Percentiles rank a stretch among this genome's conserved stretches.
Evolutionary conservation across 1,284 basidiomycete genomes (phyloP).

Genomic region (Ceratobasidium sp.): DNA sequence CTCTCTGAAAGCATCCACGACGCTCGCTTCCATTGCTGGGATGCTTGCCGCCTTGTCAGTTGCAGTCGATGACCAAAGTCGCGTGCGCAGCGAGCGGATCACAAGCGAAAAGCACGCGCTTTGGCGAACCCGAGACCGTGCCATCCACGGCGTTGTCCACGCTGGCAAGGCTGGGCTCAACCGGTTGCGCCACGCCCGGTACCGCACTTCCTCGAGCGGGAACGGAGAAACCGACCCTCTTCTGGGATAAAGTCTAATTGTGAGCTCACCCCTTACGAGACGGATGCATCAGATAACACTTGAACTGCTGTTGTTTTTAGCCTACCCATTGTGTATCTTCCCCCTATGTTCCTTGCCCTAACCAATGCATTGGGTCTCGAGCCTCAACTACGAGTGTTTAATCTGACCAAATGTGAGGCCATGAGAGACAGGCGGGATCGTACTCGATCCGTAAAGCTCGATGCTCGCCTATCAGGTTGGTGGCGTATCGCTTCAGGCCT

Average conservation of each 20-base stretch:
- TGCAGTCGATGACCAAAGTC: conserved; percentile 45
- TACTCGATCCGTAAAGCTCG: conserved; percentile 13
- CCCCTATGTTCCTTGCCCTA: neutral
- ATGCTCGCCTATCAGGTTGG: conserved; percentile 2
- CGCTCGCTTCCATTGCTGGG: conserved; percentile 47
- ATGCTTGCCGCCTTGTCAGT: conserved; percentile 44
- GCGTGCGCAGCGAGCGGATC: conserved; percentile 47
- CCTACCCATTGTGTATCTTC: neutral
- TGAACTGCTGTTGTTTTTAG: neutral
- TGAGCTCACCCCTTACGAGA: neutral
- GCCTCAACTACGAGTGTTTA: neutral
- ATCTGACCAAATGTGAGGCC: neutral
- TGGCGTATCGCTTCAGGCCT: conserved; percentile 15
- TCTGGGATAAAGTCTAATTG: conserved; percentile 36
- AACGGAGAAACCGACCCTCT: conserved; percentile 45
- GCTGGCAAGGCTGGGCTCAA: conserved; percentile 30
- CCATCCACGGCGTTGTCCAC: conserved; percentile 38
- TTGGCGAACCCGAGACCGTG: conserved; percentile 46
- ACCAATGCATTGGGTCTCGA: conserved; percentile 10
- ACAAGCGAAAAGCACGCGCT: conserved; percentile 34
- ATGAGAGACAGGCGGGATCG: neutral
- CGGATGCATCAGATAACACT: neutral
- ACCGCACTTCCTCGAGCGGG: conserved; percentile 21
- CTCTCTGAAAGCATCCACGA: conserved; percentile 29
- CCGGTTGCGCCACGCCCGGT: conserved; percentile 19